Base-by-base conservation (phyloP, 305 asterid genomes). In the Andrographis paniculata region DNA sequence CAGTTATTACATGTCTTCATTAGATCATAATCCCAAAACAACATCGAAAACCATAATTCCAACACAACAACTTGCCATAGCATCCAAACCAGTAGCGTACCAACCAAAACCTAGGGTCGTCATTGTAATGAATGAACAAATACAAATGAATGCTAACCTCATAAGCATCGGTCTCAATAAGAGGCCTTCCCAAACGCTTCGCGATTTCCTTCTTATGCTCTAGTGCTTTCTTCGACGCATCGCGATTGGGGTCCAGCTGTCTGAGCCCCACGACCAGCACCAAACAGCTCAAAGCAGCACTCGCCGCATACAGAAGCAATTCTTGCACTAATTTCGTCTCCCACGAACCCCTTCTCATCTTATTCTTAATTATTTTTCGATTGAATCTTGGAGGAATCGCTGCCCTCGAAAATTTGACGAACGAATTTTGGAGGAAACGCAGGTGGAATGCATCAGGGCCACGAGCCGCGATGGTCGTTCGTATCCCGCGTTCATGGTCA, bases 181-280 rank as follows among this genome's bases (percentile, higher is more conserved):
- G 60, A 10, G 98, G 94, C 6, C 98, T 74, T 7, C 98, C 93
- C 30, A 87, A 71, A 33, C 98, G 98, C 66, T 77, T 80, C 2
- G 94, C 81, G 27, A 86, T 75, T 63, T 89, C 91, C 80, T 80
- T 86, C 65, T 83, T 85, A 22, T 82, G 84, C 40, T 89, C 79
- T 14, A 69, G 65, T 19, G 92, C 84, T 68, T 86, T 89, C 64
- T 78, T 78, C 30, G 88, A 57, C 0, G 91, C 67, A 14, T 82
- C 95, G 17, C 93, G 92, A 54, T 86, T 82, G 38, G 94, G 93
- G 87, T 86, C 96, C 38, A 86, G 67, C 17, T 66, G 68, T 44
- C 69, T 78, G 50, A 86, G 82, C 45, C 96, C 96, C 27, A 76
- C 75, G 68, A 75, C 68, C 62, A 85, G 56, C 17, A 82, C 94